Evolutionary conservation across 768 basidiomycete species (phyloP), one percentile per base, ranked within the genome.

Genomic region (Infundibulicybe gibba): DNA sequence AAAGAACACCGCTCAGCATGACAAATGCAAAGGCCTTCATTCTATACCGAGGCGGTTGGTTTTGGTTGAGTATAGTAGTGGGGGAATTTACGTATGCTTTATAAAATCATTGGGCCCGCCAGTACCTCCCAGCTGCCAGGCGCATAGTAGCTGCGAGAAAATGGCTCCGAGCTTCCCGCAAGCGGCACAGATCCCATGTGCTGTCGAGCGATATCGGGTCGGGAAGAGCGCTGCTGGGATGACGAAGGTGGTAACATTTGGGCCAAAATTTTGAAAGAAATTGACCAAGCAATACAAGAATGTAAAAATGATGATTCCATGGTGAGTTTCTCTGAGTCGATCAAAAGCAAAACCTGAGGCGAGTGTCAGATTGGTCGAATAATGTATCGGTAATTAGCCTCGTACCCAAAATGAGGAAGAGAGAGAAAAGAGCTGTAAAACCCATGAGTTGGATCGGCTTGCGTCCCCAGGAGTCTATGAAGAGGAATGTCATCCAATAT

Each of bases 361-460:
- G 25, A 25, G 8, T 25, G 8, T 25, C 25, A 25, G 25, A 25
- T 25, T 3, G 25, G 25, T 8, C 25, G 8, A 25, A 8, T 25
- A 8, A 25, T 25, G 8, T 25, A 25, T 3, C 25, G 25, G 25
- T 3, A 25, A 8, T 8, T 3, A 25, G 25, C 25, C 25, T 25
- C 75, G 35, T 62, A 85, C 85, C 85, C 78, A 91, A 80, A 56
- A 78, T 67, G 54, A 82, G 21, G 63, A 90, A 89, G 30, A 88
- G 63, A 37, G 77, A 53, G 20, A 85, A 84, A 49, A 90, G 79
- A 19, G 81, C 17, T 44, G 45, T 66, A 72, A 91, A 91, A 17
- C 88, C 88, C 77, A 88, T 80, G 30, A 89, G 65, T 59, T 91
- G 88, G 43, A 91, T 83, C 38, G 85, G 83, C 66, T 85, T 90